Percentiles rank a stretch among this genome's conserved stretches.
Conservation (phyloP, 2,329 filamentous ascomycete genomes). For the Pleurostoma richardsiae region DNA sequence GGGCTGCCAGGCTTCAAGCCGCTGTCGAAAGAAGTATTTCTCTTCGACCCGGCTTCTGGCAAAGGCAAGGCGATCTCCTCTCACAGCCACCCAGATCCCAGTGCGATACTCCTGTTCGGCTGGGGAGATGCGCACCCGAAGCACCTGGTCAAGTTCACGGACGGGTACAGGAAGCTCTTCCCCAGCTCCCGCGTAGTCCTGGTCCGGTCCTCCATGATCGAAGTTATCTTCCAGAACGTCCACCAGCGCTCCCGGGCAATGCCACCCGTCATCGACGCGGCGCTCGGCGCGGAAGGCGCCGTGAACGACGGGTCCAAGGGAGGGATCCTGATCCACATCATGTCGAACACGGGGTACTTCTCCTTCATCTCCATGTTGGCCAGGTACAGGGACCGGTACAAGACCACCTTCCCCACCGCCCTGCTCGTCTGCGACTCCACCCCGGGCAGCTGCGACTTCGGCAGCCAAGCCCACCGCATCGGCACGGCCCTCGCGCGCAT, state of each 20-base stretch:
- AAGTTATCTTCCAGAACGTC: conserved; percentile 37
- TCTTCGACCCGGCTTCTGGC: too few species aligned
- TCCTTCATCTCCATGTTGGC: conserved; percentile 44
- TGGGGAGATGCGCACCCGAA: conserved; percentile 53
- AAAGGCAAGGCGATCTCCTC: too few species aligned
- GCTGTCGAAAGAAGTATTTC: too few species aligned
- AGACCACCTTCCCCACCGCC: conserved; percentile 35
- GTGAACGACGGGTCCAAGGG: conserved; percentile 13
- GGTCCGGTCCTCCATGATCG: conserved; percentile 43
- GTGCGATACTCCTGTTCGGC: conserved; percentile 46
- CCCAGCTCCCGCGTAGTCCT: conserved; percentile 45
- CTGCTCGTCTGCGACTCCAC: conserved; percentile 48
- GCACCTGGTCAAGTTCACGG: conserved; percentile 50
- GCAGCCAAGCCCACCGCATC: conserved; percentile 41
- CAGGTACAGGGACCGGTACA: conserved; percentile 33
- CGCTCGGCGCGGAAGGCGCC: conserved; percentile 18
- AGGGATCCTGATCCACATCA: conserved; percentile 43
- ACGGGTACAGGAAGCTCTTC: conserved; percentile 45
- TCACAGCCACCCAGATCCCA: conserved; percentile 24
- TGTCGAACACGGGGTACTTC: conserved; percentile 56
- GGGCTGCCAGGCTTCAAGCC: too few species aligned
- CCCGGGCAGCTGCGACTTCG: conserved; percentile 39
- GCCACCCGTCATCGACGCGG: conserved; percentile 35
- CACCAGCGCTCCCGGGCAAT: conserved; percentile 37
- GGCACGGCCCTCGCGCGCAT: conserved; percentile 48